Percentiles rank a stretch among this genome's conserved stretches.
Conservation (phyloP, 176 grass and related monocot genomes). For the Triticum urartu region DNA sequence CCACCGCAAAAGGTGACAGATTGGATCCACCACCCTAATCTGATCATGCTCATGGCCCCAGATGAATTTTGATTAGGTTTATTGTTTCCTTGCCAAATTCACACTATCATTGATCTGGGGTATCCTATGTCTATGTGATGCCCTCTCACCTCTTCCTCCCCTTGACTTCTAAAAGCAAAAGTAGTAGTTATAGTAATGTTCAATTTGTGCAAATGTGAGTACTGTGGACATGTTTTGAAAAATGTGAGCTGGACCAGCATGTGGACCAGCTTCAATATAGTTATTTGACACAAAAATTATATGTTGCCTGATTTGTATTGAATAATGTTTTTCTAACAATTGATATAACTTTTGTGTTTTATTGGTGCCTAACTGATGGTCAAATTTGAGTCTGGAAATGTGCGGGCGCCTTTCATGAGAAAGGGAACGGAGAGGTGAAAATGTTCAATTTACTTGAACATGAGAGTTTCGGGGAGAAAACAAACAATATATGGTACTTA, state of each 20-base stretch:
- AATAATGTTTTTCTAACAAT: not conserved
- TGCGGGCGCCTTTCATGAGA: not conserved
- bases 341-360: not conserved
- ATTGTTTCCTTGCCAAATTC: conserved; percentile 8
- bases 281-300: not conserved
- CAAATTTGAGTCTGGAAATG: not conserved
- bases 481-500: not conserved
- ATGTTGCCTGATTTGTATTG: not conserved
- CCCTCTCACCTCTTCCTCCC: not conserved
- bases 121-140: conserved; percentile 28
- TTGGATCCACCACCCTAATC: conserved; percentile 48
- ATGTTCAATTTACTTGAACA: not conserved
- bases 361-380: not conserved
- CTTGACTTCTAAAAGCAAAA: not conserved
- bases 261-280: not conserved
- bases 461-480: fast-evolving
- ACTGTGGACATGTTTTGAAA: too few relatives aligned
- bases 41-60: not conserved
- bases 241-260: not conserved
- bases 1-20: conserved; percentile 50
- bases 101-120: conserved; percentile 12
- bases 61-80: not conserved
- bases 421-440: fast-evolving
- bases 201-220: too few relatives aligned
- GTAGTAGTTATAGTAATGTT: too few relatives aligned